Base-by-base conservation (phyloP, 768 basidiomycete species). In the Daedaleopsis sinensis region DNA sequence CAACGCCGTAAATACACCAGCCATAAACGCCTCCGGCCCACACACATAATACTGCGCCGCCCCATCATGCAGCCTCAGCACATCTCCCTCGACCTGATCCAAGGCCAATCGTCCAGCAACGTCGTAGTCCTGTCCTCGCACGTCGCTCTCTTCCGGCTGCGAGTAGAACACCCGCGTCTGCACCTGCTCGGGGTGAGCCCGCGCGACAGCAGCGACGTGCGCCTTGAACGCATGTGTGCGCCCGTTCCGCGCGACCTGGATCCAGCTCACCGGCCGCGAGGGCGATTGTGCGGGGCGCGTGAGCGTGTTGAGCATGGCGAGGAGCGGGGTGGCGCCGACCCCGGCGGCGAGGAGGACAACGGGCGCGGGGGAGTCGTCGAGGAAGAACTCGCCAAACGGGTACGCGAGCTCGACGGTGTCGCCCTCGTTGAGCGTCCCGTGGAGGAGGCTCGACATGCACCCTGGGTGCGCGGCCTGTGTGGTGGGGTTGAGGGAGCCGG, bases 381-480 rank as follows among this genome's bases (percentile, higher is more conserved):
- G 67, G 67, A 67, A 68, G 64, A 70, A 70, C 59, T 70, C 67
- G 61, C 69, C 69, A 58, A 59, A 70, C 1, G 69, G 69, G 52
- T 55, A 52, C 15, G 67, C 59, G 58, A 68, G 61, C 46, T 65
- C 60, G 56, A 70, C 44, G 19, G 52, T 19, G 63, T 65, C 67
- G 62, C 69, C 69, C 44, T 61, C 67, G 24, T 56, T 19, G 12
- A 68, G 42, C 36, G 56, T 66, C 46, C 63, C 64, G 58, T 70
- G 69, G n/a, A 70, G 58, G 19, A 70, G 57, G 61, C 67, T 70
- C 19, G 69, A 70, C 37, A 70, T 61, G 64, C 62, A 65, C 42
- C 67, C 69, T 13, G 63, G 69, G 48, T 68, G 65, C n/a, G 49
- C 58, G 5, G 59, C 54, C 18, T 64, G 60, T 5, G 59, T 19